Percentiles rank a stretch among this genome's conserved stretches.
phyloP scores from a whole-genome alignment of 2,329 filamentous ascomycete genomes.

The Xylaria sp. region DNA sequence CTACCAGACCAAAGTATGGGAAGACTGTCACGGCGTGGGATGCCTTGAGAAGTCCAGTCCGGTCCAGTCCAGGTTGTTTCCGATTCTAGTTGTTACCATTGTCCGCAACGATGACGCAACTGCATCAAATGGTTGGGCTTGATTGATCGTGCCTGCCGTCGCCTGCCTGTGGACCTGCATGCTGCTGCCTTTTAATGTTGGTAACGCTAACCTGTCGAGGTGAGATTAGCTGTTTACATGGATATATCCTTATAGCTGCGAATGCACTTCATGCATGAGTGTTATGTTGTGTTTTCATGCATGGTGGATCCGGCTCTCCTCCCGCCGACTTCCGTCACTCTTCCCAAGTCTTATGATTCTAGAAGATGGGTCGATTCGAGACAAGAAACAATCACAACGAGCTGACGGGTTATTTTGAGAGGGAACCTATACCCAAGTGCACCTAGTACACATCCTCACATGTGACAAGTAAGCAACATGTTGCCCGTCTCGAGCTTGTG shows the following conservation, averaged over 20 bases:
- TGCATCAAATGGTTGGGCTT: background rate
- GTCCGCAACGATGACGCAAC: constrained; percentile 3
- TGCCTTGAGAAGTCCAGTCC: background rate
- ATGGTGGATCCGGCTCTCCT: background rate
- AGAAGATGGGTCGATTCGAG: constrained; percentile 17
- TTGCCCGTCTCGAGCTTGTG: background rate
- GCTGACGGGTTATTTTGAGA: background rate
- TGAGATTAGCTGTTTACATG: background rate
- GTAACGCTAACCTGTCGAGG: background rate
- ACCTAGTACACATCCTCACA: constrained; percentile 17
- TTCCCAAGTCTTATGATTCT: constrained; percentile 21
- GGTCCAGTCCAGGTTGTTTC: background rate
- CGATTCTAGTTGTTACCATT: constrained; percentile 20
- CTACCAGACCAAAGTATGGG: background rate
- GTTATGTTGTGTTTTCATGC: background rate
- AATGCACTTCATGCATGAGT: background rate
- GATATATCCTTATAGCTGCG: background rate
- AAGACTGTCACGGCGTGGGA: background rate
- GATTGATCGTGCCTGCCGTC: background rate
- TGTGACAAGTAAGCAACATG: background rate
- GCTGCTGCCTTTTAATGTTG: background rate
- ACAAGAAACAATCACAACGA: background rate
- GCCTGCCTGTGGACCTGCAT: background rate
- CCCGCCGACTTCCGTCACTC: constrained; percentile 17
- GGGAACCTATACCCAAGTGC: constrained; percentile 5